Evolutionary conservation across 2,329 filamentous ascomycete genomes (phyloP), one percentile per base, ranked within the genome.

Genomic region (Sporothrix variecibatus): DNA sequence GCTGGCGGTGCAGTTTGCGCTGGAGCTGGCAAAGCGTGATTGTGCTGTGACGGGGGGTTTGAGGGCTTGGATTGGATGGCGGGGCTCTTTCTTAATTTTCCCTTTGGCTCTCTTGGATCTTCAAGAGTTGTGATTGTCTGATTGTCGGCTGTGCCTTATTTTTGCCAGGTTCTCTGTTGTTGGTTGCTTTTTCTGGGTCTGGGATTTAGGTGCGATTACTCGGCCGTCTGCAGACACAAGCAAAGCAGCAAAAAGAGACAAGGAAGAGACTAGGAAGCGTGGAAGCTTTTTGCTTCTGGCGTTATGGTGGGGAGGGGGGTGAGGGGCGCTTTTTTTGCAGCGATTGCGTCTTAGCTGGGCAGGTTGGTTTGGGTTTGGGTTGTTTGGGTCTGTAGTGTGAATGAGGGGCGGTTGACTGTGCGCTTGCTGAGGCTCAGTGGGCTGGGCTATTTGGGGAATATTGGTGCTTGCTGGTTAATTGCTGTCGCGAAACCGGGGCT

Each of bases 31-130:
- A n/a, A 17, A 34, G 20, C 17, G 65, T 34, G 65, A 51, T 68
- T 68, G 43, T 34, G 28, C 46, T 69, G 46, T 34, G 43, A n/a
- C 26, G 1, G 26, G 28, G 26, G 43, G 26, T 20, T 51, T 34
- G 51, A 34, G 65, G 28, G 26, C 65, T 12, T 56, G 62, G n/a
- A 34, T 20, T 58, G 60, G 64, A 71, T 60, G 65, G 72, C 72
- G 64, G 72, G 65, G 51, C 53, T 73, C n/a, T 65, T 60, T 68
- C 65, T 68, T 51, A 31, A 68, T 34, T 68, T 68, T 68, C 23
- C n/a, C 38, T 28, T 26, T 4, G 11, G 40, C 15, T 23, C 11
- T 17, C 31, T 70, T n/a, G n/a, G n/a, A n/a, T n/a, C n/a, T n/a
- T n/a, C n/a, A n/a, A n/a, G n/a, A n/a, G n/a, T n/a, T n/a, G n/a